Evolutionary conservation across 148 eudicot species (phyloP).

Genomic region (Nepenthes mirabilis): DNA sequence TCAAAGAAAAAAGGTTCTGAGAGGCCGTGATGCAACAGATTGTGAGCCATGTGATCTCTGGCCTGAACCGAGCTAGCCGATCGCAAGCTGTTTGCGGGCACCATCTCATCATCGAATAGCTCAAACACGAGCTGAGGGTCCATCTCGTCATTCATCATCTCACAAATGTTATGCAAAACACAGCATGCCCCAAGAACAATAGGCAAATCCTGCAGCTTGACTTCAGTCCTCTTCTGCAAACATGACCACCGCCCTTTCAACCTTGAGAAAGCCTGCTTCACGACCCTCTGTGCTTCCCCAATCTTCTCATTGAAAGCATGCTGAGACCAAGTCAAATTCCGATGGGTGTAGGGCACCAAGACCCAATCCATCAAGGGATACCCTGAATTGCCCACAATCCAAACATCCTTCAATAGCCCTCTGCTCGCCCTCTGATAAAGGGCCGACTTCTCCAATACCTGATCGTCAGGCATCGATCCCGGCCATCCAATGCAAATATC

Average conservation of each 20-base stretch:
- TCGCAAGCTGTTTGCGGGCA: conserved; percentile 30
- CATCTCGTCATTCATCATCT: conserved; percentile 32
- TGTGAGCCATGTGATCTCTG: conserved; percentile 73
- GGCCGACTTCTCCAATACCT: conserved; percentile 45
- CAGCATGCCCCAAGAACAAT: conserved; percentile 64
- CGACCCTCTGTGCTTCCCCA: conserved; percentile 30
- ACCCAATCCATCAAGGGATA: conserved; percentile 57
- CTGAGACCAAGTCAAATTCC: conserved; percentile 59
- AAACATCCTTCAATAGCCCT: conserved; percentile 27
- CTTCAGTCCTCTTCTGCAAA: conserved; percentile 67
- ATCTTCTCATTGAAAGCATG: conserved; percentile 57
- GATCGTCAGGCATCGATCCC: conserved; percentile 60
- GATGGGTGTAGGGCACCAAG: conserved; percentile 48
- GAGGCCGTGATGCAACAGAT: conserved; percentile 45
- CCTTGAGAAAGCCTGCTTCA: conserved; percentile 38
- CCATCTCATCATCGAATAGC: conserved; percentile 46
- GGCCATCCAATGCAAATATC: conserved; percentile 78
- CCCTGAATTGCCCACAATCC: conserved; percentile 40
- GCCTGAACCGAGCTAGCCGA: conserved; percentile 26
- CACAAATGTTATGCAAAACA: conserved; percentile 65
- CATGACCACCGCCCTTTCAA: conserved; percentile 64
- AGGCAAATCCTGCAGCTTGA: conserved; percentile 60
- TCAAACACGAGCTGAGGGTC: conserved; percentile 26
- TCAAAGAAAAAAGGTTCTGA: neutral
- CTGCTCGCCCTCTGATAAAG: conserved; percentile 29